Conservation (phyloP, 2,329 filamentous ascomycete genomes). For the Fusarium haematococcum region DNA sequence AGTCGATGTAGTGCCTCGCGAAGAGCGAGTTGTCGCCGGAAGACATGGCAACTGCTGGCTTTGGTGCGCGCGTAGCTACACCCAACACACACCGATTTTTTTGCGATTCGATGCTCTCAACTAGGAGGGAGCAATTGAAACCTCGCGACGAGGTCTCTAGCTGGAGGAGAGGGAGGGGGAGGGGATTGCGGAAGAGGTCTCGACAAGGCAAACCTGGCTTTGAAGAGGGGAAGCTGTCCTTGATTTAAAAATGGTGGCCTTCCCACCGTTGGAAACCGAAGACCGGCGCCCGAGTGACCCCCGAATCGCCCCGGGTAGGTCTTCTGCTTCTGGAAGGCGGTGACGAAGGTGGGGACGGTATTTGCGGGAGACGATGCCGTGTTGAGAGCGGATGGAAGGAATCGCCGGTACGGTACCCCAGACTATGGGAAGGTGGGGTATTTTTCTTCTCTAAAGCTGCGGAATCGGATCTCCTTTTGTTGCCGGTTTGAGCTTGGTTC, state of each 20-base stretch:
- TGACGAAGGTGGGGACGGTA: conserved; percentile 16
- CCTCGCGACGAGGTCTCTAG: conserved; percentile 1
- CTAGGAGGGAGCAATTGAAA: conserved; percentile 13
- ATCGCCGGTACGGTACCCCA: conserved; percentile 13
- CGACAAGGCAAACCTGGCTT: conserved; percentile 14
- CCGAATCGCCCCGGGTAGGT: conserved; percentile 6
- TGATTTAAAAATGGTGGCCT: conserved; percentile 21
- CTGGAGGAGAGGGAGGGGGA: conserved; percentile 1
- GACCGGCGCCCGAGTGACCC: conserved; percentile 27
- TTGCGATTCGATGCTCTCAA: not conserved
- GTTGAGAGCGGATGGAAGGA: conserved; percentile 4
- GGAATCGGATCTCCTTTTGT: not conserved
- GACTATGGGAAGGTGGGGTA: not conserved
- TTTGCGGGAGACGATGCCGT: conserved; percentile 25
- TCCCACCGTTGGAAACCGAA: conserved; percentile 24
- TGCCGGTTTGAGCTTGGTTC: not conserved
- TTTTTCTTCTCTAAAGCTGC: not conserved
- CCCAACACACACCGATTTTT: conserved; percentile 26
- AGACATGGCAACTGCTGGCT: conserved; percentile 40
- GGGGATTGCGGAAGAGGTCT: conserved; percentile 18
- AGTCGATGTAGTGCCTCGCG: conserved; percentile 77
- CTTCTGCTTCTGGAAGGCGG: conserved; percentile 29
- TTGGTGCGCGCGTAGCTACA: conserved; percentile 19
- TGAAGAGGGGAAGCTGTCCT: conserved; percentile 32
- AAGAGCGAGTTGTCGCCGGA: conserved; percentile 49